Evolutionary conservation across 1,284 basidiomycete species (phyloP).

Genomic region (Naganishia cerealis): DNA sequence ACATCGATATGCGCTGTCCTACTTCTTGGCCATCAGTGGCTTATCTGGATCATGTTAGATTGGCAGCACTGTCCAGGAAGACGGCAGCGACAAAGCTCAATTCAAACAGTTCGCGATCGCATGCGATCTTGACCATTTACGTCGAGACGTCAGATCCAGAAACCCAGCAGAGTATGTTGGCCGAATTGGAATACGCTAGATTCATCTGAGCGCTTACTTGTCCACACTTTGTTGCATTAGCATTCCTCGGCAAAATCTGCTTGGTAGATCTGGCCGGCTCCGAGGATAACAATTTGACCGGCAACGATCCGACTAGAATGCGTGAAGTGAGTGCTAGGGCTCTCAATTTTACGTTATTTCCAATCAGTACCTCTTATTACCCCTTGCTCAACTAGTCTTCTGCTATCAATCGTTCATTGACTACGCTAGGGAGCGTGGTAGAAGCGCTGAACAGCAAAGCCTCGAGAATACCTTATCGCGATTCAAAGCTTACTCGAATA

Average conservation of each 20-base stretch:
- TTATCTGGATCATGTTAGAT: constrained; percentile 50
- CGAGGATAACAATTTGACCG: constrained; percentile 82
- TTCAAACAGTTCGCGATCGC: constrained; percentile 73
- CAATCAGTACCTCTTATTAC: not conserved
- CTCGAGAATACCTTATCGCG: constrained; percentile 61
- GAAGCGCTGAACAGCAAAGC: constrained; percentile 74
- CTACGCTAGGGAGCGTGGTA: constrained; percentile 77
- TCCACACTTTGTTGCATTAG: constrained; percentile 46
- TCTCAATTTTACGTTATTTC: not conserved
- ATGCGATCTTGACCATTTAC: constrained; percentile 73
- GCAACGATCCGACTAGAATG: constrained; percentile 76
- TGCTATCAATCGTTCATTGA: constrained; percentile 80
- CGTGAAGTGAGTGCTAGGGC: constrained; percentile 44
- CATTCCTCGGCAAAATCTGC: constrained; percentile 71
- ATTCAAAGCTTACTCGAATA: constrained; percentile 75
- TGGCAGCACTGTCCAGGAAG: constrained; percentile 70
- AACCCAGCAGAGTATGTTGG: constrained; percentile 34
- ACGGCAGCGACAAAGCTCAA: constrained; percentile 80
- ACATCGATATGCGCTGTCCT: not conserved
- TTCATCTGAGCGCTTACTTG: not conserved
- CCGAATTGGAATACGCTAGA: not conserved
- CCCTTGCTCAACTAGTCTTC: constrained; percentile 62
- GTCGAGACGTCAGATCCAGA: constrained; percentile 47
- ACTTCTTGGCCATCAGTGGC: constrained; percentile 14
- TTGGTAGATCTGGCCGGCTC: constrained; percentile 82